Evolutionary conservation across 768 basidiomycete species (phyloP), one percentile per base, ranked within the genome.

Genomic region (Leccinum pellstonianum): DNA sequence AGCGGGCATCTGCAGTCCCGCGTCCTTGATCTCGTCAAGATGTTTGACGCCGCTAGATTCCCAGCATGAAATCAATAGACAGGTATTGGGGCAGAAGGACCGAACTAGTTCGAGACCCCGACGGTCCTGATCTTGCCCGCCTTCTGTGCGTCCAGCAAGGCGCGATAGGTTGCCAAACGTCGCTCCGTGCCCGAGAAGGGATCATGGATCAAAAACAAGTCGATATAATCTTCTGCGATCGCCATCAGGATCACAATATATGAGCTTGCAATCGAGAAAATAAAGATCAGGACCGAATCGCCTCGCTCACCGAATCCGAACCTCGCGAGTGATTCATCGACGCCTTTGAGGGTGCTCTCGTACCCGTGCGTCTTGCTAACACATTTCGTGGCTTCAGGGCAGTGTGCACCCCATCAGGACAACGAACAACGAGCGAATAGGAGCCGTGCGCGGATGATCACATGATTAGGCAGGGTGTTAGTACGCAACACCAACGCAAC

Each of bases 91-190:
- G 27, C 29, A 46, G 47, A 52, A 21, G 69, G 11, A 46, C 43
- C 87, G 51, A 64, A 91, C 90, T 86, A 94, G 74, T 94, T 94
- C 1, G 90, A 92, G 6, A 93, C 91, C 3, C 91, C 91, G n/a
- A 91, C 82, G 5, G 80, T 79, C 61, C 82, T 80, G 54, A 92
- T 80, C 65, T 89, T 90, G 3, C 91, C 90, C 3, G 74, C 81
- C 29, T 76, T 68, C 62, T 82, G 81, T n/a, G 82, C 81, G 37
- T 87, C 84, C 5, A 85, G 70, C 11, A 94, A 77, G 7, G 88
- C 90, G 52, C 79, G 84, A 76, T 88, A 93, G 0, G 89, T 86
- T 21, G 77, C 82, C n/a, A 93, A 75, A 19, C 92, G 86, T 29
- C 76, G 77, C 59, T 84, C 79, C 19, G 78, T 81, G 5, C 88